Evolutionary conservation across 108 stramenopile genomes (phyloP), one percentile per base, ranked within the genome.

Genomic region (Cyclotella baltica): DNA sequence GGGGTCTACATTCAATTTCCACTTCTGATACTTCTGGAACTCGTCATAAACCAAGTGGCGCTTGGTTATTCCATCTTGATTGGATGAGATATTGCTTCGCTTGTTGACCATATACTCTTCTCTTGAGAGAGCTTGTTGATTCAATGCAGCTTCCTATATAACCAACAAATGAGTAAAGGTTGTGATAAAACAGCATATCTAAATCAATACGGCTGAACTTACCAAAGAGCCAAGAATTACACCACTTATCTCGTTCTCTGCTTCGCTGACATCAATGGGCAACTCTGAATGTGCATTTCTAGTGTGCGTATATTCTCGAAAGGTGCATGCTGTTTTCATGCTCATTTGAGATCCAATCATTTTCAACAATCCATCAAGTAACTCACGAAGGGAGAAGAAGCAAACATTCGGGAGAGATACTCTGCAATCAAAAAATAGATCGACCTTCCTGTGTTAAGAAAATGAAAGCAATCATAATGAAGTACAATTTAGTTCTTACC

Each of bases 211-310:
- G 37, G 50, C 8, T 23, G 33, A 23, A 48, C 69, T 52, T 27
- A 63, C 30, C 38, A 35, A 72, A 30, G 33, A 58, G 29, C 77
- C 77, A 33, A 70, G n/a, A 22, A 78, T 78, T 2, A 78, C 77
- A 20, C 77, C 77, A 48, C 70, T 56, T 27, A 78, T 72, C 30
- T 78, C 77, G 58, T 78, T 65, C 38, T 65, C 64, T 4, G 64
- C 64, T 27, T 65, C 64, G 23, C 23, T 65, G 23, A 27, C 19
- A 40, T 65, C 64, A 5, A 47, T 9, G 10, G 46, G 37, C 36
- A 65, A n/a, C 5, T 36, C 43, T 13, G 3, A 19, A 34, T 72
- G 38, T 2, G 28, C 35, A 19, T 3, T 72, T 2, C 77, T 16
- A 16, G 35, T 15, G 20, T 72, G 4, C 2, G 63, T 30, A 29